Evolutionary conservation across 768 basidiomycete species (phyloP).

Genomic region (Leccinum longicurvipes): DNA sequence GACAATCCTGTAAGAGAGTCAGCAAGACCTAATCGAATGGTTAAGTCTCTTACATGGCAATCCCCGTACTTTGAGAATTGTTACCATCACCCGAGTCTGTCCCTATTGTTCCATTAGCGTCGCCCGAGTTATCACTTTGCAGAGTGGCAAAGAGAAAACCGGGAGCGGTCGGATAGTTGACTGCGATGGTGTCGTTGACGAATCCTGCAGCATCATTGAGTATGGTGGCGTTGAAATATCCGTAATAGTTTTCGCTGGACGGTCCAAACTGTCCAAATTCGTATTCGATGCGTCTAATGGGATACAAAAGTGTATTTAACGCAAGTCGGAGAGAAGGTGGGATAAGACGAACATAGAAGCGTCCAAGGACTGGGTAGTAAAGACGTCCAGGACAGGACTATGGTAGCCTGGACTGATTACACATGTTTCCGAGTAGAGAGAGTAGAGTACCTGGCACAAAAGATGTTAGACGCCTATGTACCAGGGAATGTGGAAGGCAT

Average conservation of each 20-base stretch:
- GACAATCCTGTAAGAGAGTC: slow-evolving; percentile 52
- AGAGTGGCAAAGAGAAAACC: slow-evolving; percentile 74
- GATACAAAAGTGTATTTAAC: not conserved
- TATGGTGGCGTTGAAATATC: slow-evolving; percentile 55
- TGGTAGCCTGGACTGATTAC: slow-evolving; percentile 72
- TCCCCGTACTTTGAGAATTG: slow-evolving; percentile 44
- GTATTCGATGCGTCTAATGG: slow-evolving; percentile 46
- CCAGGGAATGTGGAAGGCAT: slow-evolving; percentile 24
- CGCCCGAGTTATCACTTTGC: slow-evolving; percentile 53
- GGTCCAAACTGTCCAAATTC: slow-evolving; percentile 61
- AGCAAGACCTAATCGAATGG: slow-evolving; percentile 5
- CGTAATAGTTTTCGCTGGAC: slow-evolving; percentile 48
- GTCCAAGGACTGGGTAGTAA: slow-evolving; percentile 62
- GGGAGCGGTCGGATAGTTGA: slow-evolving; percentile 41
- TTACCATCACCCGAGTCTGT: slow-evolving; percentile 8
- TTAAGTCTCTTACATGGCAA: slow-evolving; percentile 67
- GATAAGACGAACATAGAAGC: slow-evolving; percentile 48
- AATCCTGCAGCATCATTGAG: slow-evolving; percentile 51
- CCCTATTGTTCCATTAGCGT: slow-evolving; percentile 17
- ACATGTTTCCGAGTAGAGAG: slow-evolving; percentile 67
- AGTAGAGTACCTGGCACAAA: slow-evolving; percentile 66
- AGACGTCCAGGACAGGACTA: slow-evolving; percentile 69
- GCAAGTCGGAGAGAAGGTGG: not conserved
- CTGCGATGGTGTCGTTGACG: slow-evolving; percentile 44
- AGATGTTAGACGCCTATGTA: not conserved